Evolutionary conservation across 169 alveolate genomes (phyloP).

Genomic region (Theileria annulata): DNA sequence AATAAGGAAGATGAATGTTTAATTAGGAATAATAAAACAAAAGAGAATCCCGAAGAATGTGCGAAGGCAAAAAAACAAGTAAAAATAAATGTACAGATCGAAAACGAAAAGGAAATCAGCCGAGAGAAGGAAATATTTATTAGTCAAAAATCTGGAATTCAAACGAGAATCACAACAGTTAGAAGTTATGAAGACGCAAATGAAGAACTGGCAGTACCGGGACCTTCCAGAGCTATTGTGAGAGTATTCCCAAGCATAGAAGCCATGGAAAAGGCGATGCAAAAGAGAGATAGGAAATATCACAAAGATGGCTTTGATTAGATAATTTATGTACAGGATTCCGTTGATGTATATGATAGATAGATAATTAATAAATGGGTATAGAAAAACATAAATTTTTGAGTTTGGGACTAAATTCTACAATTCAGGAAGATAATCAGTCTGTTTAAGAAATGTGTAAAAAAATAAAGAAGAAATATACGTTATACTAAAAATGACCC

Average conservation of each 20-base stretch:
- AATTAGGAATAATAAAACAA: neutral
- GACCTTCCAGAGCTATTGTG: neutral
- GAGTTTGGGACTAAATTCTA: too few species aligned
- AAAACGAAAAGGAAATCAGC: neutral
- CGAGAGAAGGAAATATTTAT: constrained; percentile 7
- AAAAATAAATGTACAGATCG: neutral
- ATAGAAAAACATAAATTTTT: constrained; percentile 20
- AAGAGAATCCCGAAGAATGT: neutral
- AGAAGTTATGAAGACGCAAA: neutral
- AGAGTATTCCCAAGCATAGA: neutral
- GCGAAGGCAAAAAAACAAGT: neutral
- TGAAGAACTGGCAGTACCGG: constrained; percentile 6
- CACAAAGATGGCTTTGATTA: neutral
- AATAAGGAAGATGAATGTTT: neutral
- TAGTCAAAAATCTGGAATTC: constrained; percentile 6
- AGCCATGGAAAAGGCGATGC: constrained; percentile 2
- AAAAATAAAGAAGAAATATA: too few species aligned
- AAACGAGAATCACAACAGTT: neutral
- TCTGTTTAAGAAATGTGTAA: too few species aligned
- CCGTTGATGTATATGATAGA: neutral
- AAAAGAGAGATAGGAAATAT: constrained; percentile 7
- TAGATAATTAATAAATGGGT: neutral
- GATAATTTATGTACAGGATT: neutral
- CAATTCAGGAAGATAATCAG: too few species aligned
- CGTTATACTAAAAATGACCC: too few species aligned